Percentiles rank a stretch among this genome's conserved stretches.
These are phyloP conservation scores for Colletotrichum sp. DNA, from an alignment of 2,329 filamentous ascomycete genomes.

Conservation along the genomic window DNA sequence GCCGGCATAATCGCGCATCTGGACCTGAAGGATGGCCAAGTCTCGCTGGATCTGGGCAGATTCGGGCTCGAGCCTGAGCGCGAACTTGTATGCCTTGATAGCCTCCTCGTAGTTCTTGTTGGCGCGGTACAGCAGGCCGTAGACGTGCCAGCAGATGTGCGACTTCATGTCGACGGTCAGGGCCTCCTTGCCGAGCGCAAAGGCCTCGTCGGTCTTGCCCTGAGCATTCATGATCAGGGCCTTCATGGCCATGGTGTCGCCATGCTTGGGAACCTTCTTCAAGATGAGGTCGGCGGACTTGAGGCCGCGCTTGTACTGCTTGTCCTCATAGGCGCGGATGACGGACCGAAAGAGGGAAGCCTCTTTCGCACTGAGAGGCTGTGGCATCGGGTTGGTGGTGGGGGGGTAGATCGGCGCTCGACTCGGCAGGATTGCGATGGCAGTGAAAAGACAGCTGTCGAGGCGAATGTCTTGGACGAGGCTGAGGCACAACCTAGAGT, in stretches of 20 bases:
- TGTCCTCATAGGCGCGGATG: constrained; percentile 95
- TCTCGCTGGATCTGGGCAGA: constrained; percentile 94
- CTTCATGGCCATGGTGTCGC: constrained; percentile 99
- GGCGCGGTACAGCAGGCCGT: constrained; percentile 89
- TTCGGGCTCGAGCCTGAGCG: constrained; percentile 90
- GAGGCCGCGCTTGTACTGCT: constrained; percentile 94
- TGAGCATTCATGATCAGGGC: constrained; percentile 93
- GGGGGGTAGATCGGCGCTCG: constrained; percentile 13
- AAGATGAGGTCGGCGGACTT: constrained; percentile 97
- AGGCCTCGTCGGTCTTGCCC: constrained; percentile 92
- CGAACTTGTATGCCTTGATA: constrained; percentile 98
- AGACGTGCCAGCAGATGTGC: constrained; percentile 99
- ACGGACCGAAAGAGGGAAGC: constrained; percentile 91
- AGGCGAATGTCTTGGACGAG: not conserved
- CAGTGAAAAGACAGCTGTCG: not conserved
- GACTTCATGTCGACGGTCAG: constrained; percentile 98
- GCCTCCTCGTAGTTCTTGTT: constrained; percentile 99
- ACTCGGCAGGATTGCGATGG: not conserved
- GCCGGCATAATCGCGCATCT: constrained; percentile 94
- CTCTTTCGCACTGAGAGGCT: constrained; percentile 85
- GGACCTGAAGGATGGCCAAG: constrained; percentile 88
- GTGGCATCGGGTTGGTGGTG: constrained; percentile 61
- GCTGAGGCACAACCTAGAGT: not conserved
- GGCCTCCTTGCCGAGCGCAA: constrained; percentile 88
- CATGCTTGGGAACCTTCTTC: constrained; percentile 93